Base-by-base conservation (phyloP, 2,329 filamentous ascomycete species). In the Exophiala viscosa region DNA sequence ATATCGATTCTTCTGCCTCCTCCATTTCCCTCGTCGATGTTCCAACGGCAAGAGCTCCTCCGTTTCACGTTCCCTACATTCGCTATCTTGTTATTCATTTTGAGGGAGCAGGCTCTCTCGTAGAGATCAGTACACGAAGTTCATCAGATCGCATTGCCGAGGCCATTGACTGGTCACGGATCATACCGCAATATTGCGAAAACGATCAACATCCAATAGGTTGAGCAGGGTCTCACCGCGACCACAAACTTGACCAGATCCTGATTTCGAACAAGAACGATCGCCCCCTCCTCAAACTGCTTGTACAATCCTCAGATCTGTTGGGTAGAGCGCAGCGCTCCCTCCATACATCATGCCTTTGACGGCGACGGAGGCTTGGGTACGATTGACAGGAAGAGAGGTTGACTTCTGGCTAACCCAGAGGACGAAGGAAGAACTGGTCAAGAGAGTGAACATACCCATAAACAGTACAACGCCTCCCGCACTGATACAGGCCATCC, bases 381-480 rank as follows among this genome's bases (percentile, higher is more conserved):
- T 50, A 39, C 47, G 48, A 17, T 45, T 59, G 44, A 40, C 38
- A 33, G 46, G 39, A 47, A 51, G 50, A 52, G 44, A 34, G 17
- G 43, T 48, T 10, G 48, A 48, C 14, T 14, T 20, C 23, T 45
- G 44, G 45, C 18, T 9, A 5, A 40, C 50, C 5, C 44, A 52
- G 17, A 17, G 42, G 20, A 39, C 45, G 20, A 45, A 53, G 35
- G 44, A 57, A 20, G 60, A 59, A 36, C 58, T 76, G 52, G 66
- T 62, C 53, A 75, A 73, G 65, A 75, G 82, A 52, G 76, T 84
- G 54, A 74, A 79, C 63, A 78, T 84, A 56, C 77, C 79, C 5
- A 74, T 73, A 62, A 81, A 78, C 61, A 74, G 69, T 54, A 78
- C 74, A 44, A 83, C 75, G 55, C 79, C 80, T n/a, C 65, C 75